A percentile compares a stretch with the other conserved stretches of the same genome.
Conservation (phyloP, 805 yeast genomes). For the Pichia phayaonensis region DNA sequence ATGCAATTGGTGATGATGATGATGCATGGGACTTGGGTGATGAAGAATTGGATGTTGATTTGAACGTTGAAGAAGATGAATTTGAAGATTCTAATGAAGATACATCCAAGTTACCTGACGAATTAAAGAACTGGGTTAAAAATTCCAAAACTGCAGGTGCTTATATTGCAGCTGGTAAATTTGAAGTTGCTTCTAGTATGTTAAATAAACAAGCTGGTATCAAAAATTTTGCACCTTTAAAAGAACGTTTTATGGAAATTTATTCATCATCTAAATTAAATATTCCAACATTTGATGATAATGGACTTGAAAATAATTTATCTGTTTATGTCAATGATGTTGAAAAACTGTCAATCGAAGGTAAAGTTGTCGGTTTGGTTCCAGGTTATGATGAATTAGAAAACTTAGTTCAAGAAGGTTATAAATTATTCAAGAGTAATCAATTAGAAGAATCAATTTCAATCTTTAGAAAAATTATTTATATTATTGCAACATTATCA, state of each 20-base stretch:
- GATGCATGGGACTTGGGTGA: slow-evolving; percentile 81
- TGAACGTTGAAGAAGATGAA: slow-evolving; percentile 33
- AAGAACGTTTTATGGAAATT: slow-evolving; percentile 73
- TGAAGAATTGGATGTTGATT: slow-evolving; percentile 63
- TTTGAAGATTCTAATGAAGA: slow-evolving; percentile 11
- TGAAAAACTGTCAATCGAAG: slow-evolving; percentile 45
- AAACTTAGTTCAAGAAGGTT: slow-evolving; percentile 60
- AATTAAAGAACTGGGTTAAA: slow-evolving; percentile 74
- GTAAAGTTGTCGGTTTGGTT: slow-evolving; percentile 53
- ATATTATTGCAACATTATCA: slow-evolving; percentile 61
- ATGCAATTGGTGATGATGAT: slow-evolving; percentile 48
- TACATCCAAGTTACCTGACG: slow-evolving; percentile 38
- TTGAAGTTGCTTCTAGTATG: slow-evolving; percentile 91
- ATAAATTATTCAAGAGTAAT: slow-evolving; percentile 75
- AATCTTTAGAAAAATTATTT: slow-evolving; percentile 70
- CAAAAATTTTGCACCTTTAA: slow-evolving; percentile 79
- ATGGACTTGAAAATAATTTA: slow-evolving; percentile 51
- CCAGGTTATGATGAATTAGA: slow-evolving; percentile 69
- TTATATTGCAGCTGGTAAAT: slow-evolving; percentile 92
- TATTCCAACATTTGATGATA: slow-evolving; percentile 60
- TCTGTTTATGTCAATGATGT: slow-evolving; percentile 61
- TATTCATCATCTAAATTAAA: slow-evolving; percentile 74
- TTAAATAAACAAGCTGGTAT: slow-evolving; percentile 86
- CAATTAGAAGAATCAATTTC: slow-evolving; percentile 76
- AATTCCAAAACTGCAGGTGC: slow-evolving; percentile 87